A percentile compares a stretch with the other conserved stretches of the same genome.
Conservation (phyloP, 2,329 filamentous ascomycete genomes). For the Pestalotiopsis sp. region DNA sequence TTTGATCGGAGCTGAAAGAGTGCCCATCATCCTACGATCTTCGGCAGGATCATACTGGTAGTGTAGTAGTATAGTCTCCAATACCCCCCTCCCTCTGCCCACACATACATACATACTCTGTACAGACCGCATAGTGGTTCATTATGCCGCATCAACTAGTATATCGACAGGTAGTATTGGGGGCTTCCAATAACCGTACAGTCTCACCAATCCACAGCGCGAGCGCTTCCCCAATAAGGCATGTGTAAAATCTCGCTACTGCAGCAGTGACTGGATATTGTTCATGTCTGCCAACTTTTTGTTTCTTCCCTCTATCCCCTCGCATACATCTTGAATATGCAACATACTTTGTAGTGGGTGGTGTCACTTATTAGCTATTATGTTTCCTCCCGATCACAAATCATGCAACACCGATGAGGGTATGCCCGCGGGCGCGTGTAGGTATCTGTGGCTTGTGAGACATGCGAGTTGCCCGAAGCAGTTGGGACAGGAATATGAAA, state of each 20-base stretch:
- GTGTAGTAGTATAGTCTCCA: not conserved
- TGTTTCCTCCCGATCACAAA: not conserved
- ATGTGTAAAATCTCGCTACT: not conserved
- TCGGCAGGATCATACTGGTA: slow-evolving; percentile 10
- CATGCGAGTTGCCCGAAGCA: not conserved
- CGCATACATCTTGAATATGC: not conserved
- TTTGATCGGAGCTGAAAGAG: not conserved
- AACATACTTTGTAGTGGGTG: not conserved
- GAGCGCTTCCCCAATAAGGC: not conserved
- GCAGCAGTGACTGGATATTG: slow-evolving; percentile 2
- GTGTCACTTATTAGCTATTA: not conserved
- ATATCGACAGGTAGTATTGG: slow-evolving; percentile 8
- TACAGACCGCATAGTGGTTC: slow-evolving; percentile 11
- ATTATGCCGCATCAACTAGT: slow-evolving; percentile 6
- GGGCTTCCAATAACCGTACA: not conserved
- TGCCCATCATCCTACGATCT: not conserved
- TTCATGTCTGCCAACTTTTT: not conserved
- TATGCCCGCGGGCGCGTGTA: not conserved
- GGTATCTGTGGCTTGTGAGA: not conserved
- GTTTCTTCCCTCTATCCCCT: not conserved
- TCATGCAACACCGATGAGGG: not conserved
- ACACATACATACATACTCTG: slow-evolving; percentile 21
- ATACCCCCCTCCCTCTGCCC: not conserved
- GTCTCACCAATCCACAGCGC: not conserved
- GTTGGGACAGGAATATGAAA: not conserved